phyloP scores from a whole-genome alignment of 2,329 filamentous ascomycete genomes.

The Pseudogymnoascus sp. region DNA sequence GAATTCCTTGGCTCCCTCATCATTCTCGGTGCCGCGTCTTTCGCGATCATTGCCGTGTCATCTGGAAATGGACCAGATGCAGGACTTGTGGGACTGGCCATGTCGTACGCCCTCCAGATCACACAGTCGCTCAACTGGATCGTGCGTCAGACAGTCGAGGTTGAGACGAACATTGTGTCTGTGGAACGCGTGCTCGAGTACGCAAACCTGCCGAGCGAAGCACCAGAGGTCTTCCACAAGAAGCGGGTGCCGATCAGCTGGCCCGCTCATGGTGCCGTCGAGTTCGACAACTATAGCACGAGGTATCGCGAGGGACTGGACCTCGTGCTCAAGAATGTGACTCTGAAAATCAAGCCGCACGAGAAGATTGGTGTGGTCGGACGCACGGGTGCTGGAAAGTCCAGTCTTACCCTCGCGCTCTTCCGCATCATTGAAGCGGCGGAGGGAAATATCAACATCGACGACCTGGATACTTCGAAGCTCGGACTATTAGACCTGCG shows the following conservation, averaged over 20 bases:
- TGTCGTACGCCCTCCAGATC: slow-evolving; percentile 97
- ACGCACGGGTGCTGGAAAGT: slow-evolving; percentile 92
- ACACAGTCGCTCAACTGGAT: slow-evolving; percentile 98
- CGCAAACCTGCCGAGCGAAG: slow-evolving; percentile 81
- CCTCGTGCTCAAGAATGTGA: slow-evolving; percentile 87
- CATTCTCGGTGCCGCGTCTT: slow-evolving; percentile 77
- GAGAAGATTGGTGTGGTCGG: slow-evolving; percentile 98
- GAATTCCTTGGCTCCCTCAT: slow-evolving; percentile 94
- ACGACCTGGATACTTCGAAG: slow-evolving; percentile 77
- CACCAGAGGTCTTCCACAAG: slow-evolving; percentile 85
- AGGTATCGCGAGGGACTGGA: slow-evolving; percentile 86
- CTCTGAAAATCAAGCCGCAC: slow-evolving; percentile 83
- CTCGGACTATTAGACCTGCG: slow-evolving; percentile 88
- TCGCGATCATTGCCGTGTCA: slow-evolving; percentile 73
- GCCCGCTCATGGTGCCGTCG: slow-evolving; percentile 81
- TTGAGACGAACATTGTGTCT: slow-evolving; percentile 99
- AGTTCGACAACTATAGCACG: slow-evolving; percentile 90
- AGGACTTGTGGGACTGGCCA: slow-evolving; percentile 81
- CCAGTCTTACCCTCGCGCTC: slow-evolving; percentile 80
- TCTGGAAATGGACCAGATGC: slow-evolving; percentile 54
- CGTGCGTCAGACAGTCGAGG: slow-evolving; percentile 94
- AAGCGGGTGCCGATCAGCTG: slow-evolving; percentile 81
- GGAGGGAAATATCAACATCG: slow-evolving; percentile 79
- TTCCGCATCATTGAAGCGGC: slow-evolving; percentile 93
- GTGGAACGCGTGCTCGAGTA: slow-evolving; percentile 98